Evolutionary conservation across 2,329 filamentous ascomycete genomes (phyloP), one percentile per base, ranked within the genome.

Genomic region (Apiospora arundinis): DNA sequence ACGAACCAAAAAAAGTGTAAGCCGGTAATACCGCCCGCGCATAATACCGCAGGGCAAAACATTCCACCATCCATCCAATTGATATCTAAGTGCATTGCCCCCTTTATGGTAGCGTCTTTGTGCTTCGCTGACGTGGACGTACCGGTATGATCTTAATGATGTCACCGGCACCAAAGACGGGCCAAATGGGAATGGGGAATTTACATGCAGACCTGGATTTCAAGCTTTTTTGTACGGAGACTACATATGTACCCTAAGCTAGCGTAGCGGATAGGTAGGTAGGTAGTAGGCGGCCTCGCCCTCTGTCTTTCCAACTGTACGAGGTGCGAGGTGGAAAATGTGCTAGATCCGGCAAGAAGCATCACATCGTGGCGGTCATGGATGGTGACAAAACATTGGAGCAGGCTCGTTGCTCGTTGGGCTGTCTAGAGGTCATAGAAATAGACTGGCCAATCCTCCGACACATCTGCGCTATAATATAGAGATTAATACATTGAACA

Each of bases 81-180:
- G 40, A 56, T 21, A 23, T 32, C 49, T 32, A 14, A 32, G 32
- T 32, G 28, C 49, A 56, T 37, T 60, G 28, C 28, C 52, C 28
- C 28, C 28, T 60, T 21, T n/a, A 37, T 60, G 16, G 52, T 60
- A 60, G 52, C 49, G 49, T 56, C 23, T 18, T 16, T 28, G 49
- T 48, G n/a, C n/a, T 21, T 52, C 14, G 52, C 56, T 63, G 56
- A 63, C 56, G 56, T 63, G 32, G 56, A 63, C 56, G 56, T 40
- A n/a, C 56, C 8, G 56, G 21, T 37, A 32, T 63, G 56, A 40
- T 63, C 4, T 40, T 32, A 14, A 63, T 63, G 56, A 63, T 63
- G 56, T 63, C 56, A 63, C 18, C 32, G 9, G 21, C 56, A 40
- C 9, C 21, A 48, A 18, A n/a, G 56, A 21, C 56, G 32, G 56